Evolutionary conservation across 1,284 basidiomycete genomes (phyloP), one percentile per base, ranked within the genome.

Genomic region (Boletus chippewaensis): DNA sequence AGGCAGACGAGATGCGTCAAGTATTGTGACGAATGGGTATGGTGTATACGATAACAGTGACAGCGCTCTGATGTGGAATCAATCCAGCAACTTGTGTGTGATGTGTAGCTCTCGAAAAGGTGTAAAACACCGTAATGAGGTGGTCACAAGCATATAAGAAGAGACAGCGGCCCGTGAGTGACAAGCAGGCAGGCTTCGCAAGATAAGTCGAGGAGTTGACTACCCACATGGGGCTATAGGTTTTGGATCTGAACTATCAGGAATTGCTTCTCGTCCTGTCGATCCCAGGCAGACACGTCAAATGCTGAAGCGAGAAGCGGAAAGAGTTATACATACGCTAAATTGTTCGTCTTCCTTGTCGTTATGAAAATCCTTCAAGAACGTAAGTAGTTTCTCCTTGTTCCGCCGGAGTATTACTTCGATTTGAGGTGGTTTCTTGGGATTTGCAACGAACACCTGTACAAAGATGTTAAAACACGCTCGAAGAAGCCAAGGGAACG

Each of bases 331-430:
- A 69, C 80, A 59, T 60, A 83, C 83, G 60, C 84, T 94, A 71
- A 95, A 96, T 73, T 96, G 94, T 64, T 96, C 93, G 66, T 96
- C 92, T 91, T 98, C 95, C 70, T 96, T 96, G 68, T 99, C 95
- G 65, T 96, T 98, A 68, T 98, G 95, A 76, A 99, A 99, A 53
- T 83, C 83, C 67, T 85, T 85, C 53, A 99, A 72, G 74, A 98
- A 99, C 5, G 76, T 74, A 38, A 99, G 75, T 12, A 99, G 74
- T 63, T 96, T 95, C 16, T 96, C 93, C 74, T 92, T 92, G 72
- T 99, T 99, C 58, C 95, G 74, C 52, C 89, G 76, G 12, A 99
- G 76, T 55, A 99, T 99, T 29, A 72, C 74, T 63, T 95, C 94
- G 55, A 99, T 97, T 63, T 94, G 89, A 28, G 90, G 83, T 9